Base-by-base conservation (phyloP, 2,329 filamentous ascomycete species). In the Elsinoe batatas region DNA sequence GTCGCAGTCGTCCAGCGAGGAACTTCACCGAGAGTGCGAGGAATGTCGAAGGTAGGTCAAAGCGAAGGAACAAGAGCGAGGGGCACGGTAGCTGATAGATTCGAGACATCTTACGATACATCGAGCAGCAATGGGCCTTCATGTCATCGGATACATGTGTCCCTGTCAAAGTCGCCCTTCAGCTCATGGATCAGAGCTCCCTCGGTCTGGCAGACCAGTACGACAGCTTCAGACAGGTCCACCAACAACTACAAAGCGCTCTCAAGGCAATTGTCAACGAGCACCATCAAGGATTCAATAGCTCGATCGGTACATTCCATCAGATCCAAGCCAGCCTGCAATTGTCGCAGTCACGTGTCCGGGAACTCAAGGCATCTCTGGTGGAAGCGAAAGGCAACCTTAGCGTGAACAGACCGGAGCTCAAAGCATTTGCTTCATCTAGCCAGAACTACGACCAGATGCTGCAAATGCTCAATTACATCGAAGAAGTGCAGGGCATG, bases 211-310 rank as follows among this genome's bases (percentile, higher is more conserved):
- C 91, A 46, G 85, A 90, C 68, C 88, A 94, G 64, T 91, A 95
- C 69, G 80, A 79, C 59, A 84, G 88, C 62, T 98, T 98, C 68
- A 79, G 87, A 66, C 77, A 85, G 61, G 90, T 88, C 46, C 88
- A 96, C 69, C 78, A 83, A 61, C 88, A 93, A 67, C 80, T 98
- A n/a, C 91, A 98, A 68, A 85, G 86, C 63, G 91, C 91, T 8
- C 77, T 98, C 57, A 96, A 95, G 71, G 83, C 84, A 33, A 95
- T 98, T 64, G 93, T 98, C 22, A 95, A 98, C 69, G 91, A 98
- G 73, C 91, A 98, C 67, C 91, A 98, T 67, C 93, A 98, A 70
- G 94, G 93, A 46, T 98, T 98, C 79, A 98, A 97, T 73, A 95
- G 89, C 70, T 96, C 91, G 51, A 97, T 98, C 60, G 93, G 91